These are phyloP conservation scores for Bombardia bombarda DNA, from an alignment of 495 filamentous ascomycete genomes.

Conservation along the genomic window DNA sequence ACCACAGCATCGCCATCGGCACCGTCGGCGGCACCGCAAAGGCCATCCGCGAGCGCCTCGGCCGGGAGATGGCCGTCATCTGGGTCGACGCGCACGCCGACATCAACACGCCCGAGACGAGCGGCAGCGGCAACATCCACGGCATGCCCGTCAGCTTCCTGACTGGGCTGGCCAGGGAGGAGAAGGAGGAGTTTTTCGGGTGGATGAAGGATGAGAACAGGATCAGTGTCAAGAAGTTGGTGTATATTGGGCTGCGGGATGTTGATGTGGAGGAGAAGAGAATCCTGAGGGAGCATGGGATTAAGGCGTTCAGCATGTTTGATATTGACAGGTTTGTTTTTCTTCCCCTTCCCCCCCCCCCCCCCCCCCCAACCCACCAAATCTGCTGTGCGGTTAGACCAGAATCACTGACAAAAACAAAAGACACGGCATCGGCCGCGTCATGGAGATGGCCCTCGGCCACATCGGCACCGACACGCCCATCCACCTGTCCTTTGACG, in stretches of 20 bases:
- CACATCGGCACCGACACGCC: conserved; percentile 91
- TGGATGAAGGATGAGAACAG: conserved; percentile 62
- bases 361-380: background rate
- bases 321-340: conserved; percentile 73
- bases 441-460: conserved; percentile 94
- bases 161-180: conserved; percentile 71
- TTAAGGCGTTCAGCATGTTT: conserved; percentile 97
- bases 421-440: conserved; percentile 85
- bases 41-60: conserved; percentile 74
- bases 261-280: conserved; percentile 89
- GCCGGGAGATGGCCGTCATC: conserved; percentile 81
- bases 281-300: conserved; percentile 75
- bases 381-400: background rate
- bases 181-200: conserved; percentile 69
- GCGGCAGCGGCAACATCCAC: conserved; percentile 87
- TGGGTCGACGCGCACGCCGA: conserved; percentile 99
- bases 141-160: conserved; percentile 96
- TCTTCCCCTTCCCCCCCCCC: conserved; percentile 2
- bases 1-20: conserved; percentile 95
- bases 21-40: conserved; percentile 77
- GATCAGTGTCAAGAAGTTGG: conserved; percentile 71
- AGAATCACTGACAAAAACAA: too few species aligned
- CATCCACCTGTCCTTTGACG: conserved; percentile 94
- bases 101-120: conserved; percentile 92
- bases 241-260: conserved; percentile 94